phyloP scores from a whole-genome alignment of 2,329 filamentous ascomycete species.

The Ilyonectria robusta region DNA sequence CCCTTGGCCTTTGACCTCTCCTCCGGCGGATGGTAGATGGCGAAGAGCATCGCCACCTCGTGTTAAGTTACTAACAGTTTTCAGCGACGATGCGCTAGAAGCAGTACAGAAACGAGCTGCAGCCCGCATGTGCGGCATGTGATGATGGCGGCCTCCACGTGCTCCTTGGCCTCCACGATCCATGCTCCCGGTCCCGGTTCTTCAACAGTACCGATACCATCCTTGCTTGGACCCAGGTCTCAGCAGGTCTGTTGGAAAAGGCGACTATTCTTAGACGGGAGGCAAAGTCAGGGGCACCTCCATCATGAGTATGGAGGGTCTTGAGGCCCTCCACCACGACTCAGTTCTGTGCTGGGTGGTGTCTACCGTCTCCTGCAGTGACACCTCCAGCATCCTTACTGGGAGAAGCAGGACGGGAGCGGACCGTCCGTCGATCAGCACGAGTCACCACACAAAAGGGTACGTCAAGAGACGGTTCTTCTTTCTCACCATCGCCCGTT shows the following conservation, averaged over 20 bases:
- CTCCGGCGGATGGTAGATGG: slow-evolving; percentile 22
- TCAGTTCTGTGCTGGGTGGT: slow-evolving; percentile 26
- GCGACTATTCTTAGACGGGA: slow-evolving; percentile 46
- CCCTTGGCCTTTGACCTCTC: slow-evolving; percentile 19
- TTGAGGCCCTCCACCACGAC: slow-evolving; percentile 24
- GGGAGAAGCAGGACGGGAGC: slow-evolving; percentile 42
- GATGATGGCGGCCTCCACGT: slow-evolving; percentile 29
- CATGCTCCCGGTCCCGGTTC: slow-evolving; percentile 6
- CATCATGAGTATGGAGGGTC: slow-evolving; percentile 28
- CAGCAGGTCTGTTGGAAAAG: slow-evolving; percentile 9
- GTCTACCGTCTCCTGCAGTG: slow-evolving; percentile 1
- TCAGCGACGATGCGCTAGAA: slow-evolving; percentile 24
- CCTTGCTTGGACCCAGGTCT: slow-evolving; percentile 30
- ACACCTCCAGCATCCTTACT: slow-evolving; percentile 30
- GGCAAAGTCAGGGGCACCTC: slow-evolving; percentile 50
- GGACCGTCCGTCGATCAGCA: slow-evolving; percentile 45
- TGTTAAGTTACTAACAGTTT: not conserved
- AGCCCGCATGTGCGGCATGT: slow-evolving; percentile 14
- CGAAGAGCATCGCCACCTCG: slow-evolving; percentile 34
- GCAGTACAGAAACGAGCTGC: slow-evolving; percentile 8
- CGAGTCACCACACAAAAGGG: slow-evolving; percentile 31
- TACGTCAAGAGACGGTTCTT: slow-evolving; percentile 6
- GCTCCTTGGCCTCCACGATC: slow-evolving; percentile 12
- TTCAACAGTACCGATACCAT: slow-evolving; percentile 23
- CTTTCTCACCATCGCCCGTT: slow-evolving; percentile 10